Base-by-base conservation (phyloP, 768 basidiomycete genomes). In the Phanerochaete carnosa region DNA sequence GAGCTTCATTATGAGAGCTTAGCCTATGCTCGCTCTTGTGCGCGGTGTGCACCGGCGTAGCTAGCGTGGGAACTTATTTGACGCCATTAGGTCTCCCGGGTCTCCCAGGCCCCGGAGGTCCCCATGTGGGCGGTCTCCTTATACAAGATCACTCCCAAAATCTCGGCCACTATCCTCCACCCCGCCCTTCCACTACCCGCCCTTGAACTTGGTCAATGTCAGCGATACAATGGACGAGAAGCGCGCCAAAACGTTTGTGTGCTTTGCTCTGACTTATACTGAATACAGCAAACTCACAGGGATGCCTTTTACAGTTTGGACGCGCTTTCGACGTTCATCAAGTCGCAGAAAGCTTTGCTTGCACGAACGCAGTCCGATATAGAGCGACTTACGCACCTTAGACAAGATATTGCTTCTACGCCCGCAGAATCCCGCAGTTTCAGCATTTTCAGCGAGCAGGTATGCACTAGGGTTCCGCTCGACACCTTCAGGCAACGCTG, bases 261-360 rank as follows among this genome's bases (percentile, higher is more conserved):
- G 9, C 15, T 9, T 1, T 13, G 1, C 28, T 45, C 19, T 39
- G 25, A 5, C 23, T 61, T 45, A 22, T 45, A 28, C 8, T 53
- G 29, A 45, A 26, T 19, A 9, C 13, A 9, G 26, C 4, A 50
- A 15, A 2, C 35, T 39, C 23, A 39, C 25, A 26, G 32, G 29
- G 19, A 23, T 32, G 32, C 33, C 6, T 5, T 12, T 5, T 33
- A 29, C 33, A 87, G 85, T 66, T 72, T 84, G 65, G 80, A 87
- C 72, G 87, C 86, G 77, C 86, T 92, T 65, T 80, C 84, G 66
- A 74, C 74, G 51, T 92, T 86, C 73, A 80, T 92, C 62, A 77
- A 81, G 58, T 75, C 81, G 45, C 90, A 92, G 73, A 82, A 74
- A 70, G 69, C 76, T 22, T 65, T 89, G 33, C 81, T 92, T 43